Evolutionary conservation across 225 moss, liverwort and hornwort species (phyloP), one percentile per base, ranked within the genome.

Genomic region (Physcomitrium patens): DNA sequence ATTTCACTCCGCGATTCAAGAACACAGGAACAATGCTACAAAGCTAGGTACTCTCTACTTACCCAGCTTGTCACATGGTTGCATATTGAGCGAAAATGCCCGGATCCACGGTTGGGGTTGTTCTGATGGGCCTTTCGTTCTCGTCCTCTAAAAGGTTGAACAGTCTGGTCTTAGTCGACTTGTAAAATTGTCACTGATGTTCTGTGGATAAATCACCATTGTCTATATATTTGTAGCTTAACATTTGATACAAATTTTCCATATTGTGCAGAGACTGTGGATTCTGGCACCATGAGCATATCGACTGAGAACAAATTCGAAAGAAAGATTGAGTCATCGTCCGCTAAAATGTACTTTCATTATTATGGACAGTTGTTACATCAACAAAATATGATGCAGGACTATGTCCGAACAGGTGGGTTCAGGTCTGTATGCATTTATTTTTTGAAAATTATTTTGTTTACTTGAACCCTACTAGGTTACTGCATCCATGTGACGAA

Each of bases 301-400:
- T 14, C 26, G 70, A 63, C 67, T 64, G 76, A 80, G 67, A 90
- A 83, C 76, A 90, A 77, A 45, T 90, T 90, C 78, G 86, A 87
- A 80, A 82, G 81, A 15, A 90, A 90, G 80, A 90, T 87, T n/a
- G 90, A 90, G 77, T 50, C 82, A 50, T 90, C 87, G 13, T 90
- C 85, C 54, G 87, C 87, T 16, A 83, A 87, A 80, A 86, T 90
- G 90, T 90, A 87, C 77, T 90, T 90, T 70, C 87, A 78, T 79
- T 90, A 90, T 44, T 90, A 90, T 68, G 90, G 90, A 28, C 87
- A 90, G 69, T 53, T 90, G 19, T 41, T 90, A 49, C 90, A 90
- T 60, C 87, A 90, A 71, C 90, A 90, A 52, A 90, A 90, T 48
- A 90, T 90, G 85, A 84, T 90, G 85, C 90, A 90, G 74, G 90